phyloP scores from a whole-genome alignment of 495 filamentous ascomycete genomes.

The Tuber umbilicatum region DNA sequence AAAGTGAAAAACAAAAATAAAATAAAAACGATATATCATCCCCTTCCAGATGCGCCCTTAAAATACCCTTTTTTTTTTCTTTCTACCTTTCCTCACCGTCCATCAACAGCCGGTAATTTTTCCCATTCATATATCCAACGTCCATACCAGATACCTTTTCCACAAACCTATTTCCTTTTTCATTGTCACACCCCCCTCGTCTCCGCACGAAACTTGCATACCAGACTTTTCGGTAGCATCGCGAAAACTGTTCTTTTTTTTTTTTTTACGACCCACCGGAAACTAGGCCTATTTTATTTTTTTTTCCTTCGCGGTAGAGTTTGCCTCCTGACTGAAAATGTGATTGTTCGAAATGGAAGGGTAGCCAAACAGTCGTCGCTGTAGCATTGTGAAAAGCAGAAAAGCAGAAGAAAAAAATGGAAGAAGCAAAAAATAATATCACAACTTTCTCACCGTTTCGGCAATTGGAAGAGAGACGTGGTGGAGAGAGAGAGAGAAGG shows the following conservation, averaged over 20 bases:
- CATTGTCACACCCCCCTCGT: not conserved
- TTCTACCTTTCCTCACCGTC: not conserved
- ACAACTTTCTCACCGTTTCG: not conserved
- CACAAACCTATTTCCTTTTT: not conserved
- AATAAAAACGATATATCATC: constrained; percentile 2
- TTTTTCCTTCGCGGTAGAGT: not conserved
- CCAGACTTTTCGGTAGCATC: constrained; percentile 2
- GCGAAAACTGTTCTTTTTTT: not conserved
- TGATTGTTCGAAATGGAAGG: not conserved
- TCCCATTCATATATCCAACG: not conserved
- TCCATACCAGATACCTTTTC: not conserved
- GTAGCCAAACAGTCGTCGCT: not conserved
- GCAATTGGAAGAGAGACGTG: not conserved
- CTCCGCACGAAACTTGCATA: constrained; percentile 2
- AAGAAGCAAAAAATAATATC: constrained; percentile 7
- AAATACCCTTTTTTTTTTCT: not conserved
- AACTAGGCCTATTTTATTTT: not conserved
- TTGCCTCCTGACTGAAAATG: not conserved
- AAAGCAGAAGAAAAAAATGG: not conserved
- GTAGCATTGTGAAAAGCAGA: constrained; percentile 4
- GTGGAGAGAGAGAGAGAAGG: not conserved
- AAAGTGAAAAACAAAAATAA: not conserved
- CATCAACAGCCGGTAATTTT: not conserved
- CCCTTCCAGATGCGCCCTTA: not conserved
- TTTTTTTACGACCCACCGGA: not conserved